These are phyloP conservation scores for Hemileia vastatrix DNA, from an alignment of 1,284 basidiomycete species.

Conservation along the genomic window DNA sequence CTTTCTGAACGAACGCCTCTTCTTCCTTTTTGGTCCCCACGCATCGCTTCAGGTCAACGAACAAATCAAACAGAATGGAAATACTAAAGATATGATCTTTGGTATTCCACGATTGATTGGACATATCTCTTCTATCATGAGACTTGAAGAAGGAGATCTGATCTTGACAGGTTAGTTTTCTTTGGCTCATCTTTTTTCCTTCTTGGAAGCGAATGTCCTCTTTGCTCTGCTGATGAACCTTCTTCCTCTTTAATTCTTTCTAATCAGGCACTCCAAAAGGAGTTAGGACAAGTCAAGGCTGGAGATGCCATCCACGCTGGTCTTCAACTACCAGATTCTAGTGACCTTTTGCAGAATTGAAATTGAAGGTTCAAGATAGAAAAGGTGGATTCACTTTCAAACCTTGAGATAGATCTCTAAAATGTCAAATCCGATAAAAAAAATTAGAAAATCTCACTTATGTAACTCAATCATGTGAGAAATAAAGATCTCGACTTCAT, in stretches of 20 bases:
- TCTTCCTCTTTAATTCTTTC: background rate
- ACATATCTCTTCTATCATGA: constrained; percentile 91
- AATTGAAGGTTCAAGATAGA: constrained; percentile 59
- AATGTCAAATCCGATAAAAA: too few species aligned
- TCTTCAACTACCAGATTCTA: constrained; percentile 54
- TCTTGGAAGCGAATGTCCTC: background rate
- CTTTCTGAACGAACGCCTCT: background rate
- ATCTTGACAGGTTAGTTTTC: constrained; percentile 40
- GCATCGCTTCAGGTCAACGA: constrained; percentile 60
- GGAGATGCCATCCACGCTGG: constrained; percentile 72
- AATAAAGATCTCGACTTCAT: too few species aligned
- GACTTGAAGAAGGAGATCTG: constrained; percentile 61
- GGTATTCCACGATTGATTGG: constrained; percentile 78
- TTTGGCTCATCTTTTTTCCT: background rate
- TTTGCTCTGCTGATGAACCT: background rate
- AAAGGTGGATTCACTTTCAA: constrained; percentile 62
- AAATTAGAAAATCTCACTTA: too few species aligned
- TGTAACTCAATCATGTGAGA: too few species aligned
- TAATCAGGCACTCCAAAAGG: constrained; percentile 66
- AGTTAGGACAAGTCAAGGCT: constrained; percentile 63
- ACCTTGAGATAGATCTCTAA: too few species aligned
- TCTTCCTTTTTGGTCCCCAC: background rate
- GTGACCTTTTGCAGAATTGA: constrained; percentile 57
- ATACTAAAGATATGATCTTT: constrained; percentile 86
- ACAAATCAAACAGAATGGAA: constrained; percentile 69